phyloP scores from a whole-genome alignment of 352 stramenopile species.

The Phytophthora sp. region DNA sequence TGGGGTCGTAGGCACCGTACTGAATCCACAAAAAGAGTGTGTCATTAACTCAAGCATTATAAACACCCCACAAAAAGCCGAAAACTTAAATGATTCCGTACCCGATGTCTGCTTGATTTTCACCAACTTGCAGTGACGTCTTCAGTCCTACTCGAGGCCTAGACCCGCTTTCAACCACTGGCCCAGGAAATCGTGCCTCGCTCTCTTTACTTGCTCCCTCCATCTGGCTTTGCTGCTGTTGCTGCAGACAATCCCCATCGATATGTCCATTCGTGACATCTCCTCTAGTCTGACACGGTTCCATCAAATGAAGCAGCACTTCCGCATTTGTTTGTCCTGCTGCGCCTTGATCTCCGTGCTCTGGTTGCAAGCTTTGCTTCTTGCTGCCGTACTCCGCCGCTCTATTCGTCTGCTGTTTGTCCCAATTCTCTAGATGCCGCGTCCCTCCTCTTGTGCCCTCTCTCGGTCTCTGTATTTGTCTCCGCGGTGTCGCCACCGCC shows the following conservation, averaged over 20 bases:
- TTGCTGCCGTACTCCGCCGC: not conserved
- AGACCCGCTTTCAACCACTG: not conserved
- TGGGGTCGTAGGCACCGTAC: not conserved
- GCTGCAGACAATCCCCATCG: not conserved
- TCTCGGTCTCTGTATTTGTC: constrained; percentile 10
- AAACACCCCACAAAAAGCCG: not conserved
- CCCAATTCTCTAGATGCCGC: not conserved
- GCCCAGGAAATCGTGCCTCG: constrained; percentile 5
- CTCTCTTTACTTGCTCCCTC: constrained; percentile 13
- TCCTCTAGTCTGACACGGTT: constrained; percentile 18
- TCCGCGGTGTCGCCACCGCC: constrained; percentile 13
- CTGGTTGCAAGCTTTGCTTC: constrained; percentile 8
- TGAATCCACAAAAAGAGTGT: not conserved
- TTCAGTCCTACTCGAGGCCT: constrained; percentile 7
- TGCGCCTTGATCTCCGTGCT: constrained; percentile 12
- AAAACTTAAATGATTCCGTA: too few relatives aligned
- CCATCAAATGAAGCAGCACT: constrained; percentile 23
- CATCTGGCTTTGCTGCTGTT: constrained; percentile 1
- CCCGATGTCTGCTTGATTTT: constrained; percentile 25
- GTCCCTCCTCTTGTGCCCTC: not conserved
- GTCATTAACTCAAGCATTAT: too few relatives aligned
- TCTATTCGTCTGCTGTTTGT: constrained; percentile 8
- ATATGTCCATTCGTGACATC: not conserved
- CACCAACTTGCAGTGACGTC: not conserved
- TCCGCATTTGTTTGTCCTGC: not conserved